phyloP scores from a whole-genome alignment of 768 basidiomycete species.

The Daedalea quercina region DNA sequence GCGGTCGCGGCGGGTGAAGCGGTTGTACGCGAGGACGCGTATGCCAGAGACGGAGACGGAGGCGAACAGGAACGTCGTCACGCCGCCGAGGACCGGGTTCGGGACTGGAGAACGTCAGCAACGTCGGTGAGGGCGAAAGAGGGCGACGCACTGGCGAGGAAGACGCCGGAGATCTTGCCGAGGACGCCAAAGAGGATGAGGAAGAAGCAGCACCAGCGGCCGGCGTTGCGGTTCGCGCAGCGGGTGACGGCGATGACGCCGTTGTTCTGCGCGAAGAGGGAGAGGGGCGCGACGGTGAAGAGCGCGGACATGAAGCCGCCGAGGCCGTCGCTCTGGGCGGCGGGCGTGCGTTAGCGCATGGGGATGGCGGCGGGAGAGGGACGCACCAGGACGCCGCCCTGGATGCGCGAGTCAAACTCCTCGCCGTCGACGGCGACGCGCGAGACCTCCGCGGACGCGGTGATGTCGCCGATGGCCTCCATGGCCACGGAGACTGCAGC shows the following conservation, averaged over 20 bases:
- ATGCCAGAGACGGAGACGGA: constrained; percentile 66
- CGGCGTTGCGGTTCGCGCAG: constrained; percentile 75
- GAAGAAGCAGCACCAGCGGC: constrained; percentile 74
- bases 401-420: constrained; percentile 76
- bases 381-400: constrained; percentile 69
- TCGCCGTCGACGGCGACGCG: constrained; percentile 64
- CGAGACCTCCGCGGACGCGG: constrained; percentile 78
- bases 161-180: constrained; percentile 78
- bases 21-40: constrained; percentile 55
- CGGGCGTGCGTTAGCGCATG: background rate
- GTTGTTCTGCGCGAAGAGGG: constrained; percentile 78
- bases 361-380: background rate
- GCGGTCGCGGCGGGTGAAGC: constrained; percentile 53
- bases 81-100: constrained; percentile 74
- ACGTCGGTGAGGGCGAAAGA: background rate
- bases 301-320: constrained; percentile 74
- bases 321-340: constrained; percentile 63
- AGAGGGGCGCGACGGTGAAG: constrained; percentile 77
- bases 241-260: constrained; percentile 81
- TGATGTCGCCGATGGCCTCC: constrained; percentile 84
- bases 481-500: constrained; percentile 59
- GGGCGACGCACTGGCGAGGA: constrained; percentile 55
- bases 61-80: constrained; percentile 84
- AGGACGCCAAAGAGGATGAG: constrained; percentile 75
- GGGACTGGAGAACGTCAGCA: constrained; percentile 40